These are phyloP conservation scores for Wallacemonas sp. DNA, from an alignment of 208 protist species.

Conservation along the genomic window DNA sequence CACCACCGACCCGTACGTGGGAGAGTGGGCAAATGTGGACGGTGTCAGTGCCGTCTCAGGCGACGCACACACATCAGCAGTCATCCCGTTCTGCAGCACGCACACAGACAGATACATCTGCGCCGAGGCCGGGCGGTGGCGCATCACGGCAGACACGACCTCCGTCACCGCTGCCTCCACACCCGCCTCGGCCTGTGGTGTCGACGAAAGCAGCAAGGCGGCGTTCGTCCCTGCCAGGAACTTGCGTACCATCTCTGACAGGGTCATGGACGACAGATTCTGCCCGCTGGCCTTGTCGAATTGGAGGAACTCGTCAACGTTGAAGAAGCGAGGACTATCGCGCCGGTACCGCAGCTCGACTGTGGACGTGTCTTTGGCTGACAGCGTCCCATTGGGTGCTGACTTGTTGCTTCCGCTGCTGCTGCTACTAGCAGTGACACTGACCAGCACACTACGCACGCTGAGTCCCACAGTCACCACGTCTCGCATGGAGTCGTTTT, in stretches of 20 bases:
- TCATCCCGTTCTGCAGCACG: constrained; percentile 39
- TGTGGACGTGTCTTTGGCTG: constrained; percentile 12
- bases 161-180: constrained; percentile 30
- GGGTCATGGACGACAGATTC: constrained; percentile 38
- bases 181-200: constrained; percentile 21
- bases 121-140: constrained; percentile 29
- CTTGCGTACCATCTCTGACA: constrained; percentile 46
- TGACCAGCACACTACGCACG: constrained; percentile 27
- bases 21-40: constrained; percentile 35
- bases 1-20: constrained; percentile 42
- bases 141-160: constrained; percentile 39
- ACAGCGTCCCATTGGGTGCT: constrained; percentile 17
- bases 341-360: constrained; percentile 43
- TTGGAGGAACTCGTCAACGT: constrained; percentile 64
- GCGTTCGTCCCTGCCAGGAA: constrained; percentile 65
- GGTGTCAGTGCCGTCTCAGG: constrained; percentile 2
- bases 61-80: constrained; percentile 42
- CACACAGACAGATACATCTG: constrained; percentile 50
- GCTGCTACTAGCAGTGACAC: background rate
- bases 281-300: constrained; percentile 17
- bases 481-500: background rate
- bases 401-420: background rate
- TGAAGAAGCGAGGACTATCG: constrained; percentile 46
- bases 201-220: constrained; percentile 51
- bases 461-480: background rate